phyloP scores from a whole-genome alignment of 768 basidiomycete species.

The Asterophora parasitica region DNA sequence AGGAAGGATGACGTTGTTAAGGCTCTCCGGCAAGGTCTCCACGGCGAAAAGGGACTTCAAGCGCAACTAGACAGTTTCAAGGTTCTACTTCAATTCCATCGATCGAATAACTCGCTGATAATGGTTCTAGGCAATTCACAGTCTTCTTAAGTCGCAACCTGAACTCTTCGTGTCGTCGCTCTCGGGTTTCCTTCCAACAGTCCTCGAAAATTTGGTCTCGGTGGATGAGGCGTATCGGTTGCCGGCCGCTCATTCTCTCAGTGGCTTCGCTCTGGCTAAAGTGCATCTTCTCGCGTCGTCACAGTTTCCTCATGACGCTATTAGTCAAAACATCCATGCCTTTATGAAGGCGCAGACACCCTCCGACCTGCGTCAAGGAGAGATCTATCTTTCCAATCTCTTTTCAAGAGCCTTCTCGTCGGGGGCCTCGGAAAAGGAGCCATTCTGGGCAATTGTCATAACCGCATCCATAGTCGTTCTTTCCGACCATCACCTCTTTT shows the following conservation, averaged over 20 bases:
- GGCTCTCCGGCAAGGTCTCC: slow-evolving; percentile 33
- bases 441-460: slow-evolving; percentile 41
- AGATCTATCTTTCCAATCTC: slow-evolving; percentile 20
- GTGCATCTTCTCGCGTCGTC: slow-evolving; percentile 14
- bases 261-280: slow-evolving; percentile 47
- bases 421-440: slow-evolving; percentile 21
- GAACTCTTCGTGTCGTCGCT: slow-evolving; percentile 45
- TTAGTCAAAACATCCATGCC: slow-evolving; percentile 22
- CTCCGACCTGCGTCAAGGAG: slow-evolving; percentile 1
- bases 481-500: slow-evolving; percentile 39
- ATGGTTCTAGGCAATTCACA: slow-evolving; percentile 27
- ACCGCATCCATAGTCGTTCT: slow-evolving; percentile 46
- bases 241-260: slow-evolving; percentile 54
- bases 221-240: slow-evolving; percentile 32
- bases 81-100: slow-evolving; percentile 17
- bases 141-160: slow-evolving; percentile 36
- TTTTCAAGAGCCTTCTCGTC: slow-evolving; percentile 24
- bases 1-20: slow-evolving; percentile 26
- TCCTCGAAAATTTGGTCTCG: slow-evolving; percentile 27
- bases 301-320: slow-evolving; percentile 19
- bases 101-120: neutral
- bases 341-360: slow-evolving; percentile 24
- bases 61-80: slow-evolving; percentile 30
- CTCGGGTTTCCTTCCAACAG: slow-evolving; percentile 39
- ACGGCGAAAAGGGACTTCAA: slow-evolving; percentile 26